Conservation (phyloP, 345 rosid genomes). For the Populus pruinosa region DNA sequence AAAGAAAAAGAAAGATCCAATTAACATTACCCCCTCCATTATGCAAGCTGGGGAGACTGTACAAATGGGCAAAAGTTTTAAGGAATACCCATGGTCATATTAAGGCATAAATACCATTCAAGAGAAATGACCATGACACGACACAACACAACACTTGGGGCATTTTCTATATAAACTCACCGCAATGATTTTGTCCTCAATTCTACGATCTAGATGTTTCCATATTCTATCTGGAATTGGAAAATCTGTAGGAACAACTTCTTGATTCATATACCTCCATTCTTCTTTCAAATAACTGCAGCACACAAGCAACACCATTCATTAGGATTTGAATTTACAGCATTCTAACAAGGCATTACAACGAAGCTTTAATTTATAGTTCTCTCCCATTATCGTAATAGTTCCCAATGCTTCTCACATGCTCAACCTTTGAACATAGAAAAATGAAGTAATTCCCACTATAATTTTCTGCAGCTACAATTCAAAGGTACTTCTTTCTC, state of each 20-base stretch:
- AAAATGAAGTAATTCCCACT: background rate
- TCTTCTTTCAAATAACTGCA: constrained; percentile 71
- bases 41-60: too few relatives aligned
- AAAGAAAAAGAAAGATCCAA: too few relatives aligned
- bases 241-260: constrained; percentile 44
- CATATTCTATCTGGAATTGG: constrained; percentile 59
- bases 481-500: background rate
- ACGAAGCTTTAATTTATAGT: background rate
- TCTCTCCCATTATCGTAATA: background rate
- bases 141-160: background rate
- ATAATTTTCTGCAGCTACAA: background rate
- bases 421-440: background rate
- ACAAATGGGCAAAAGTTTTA: too few relatives aligned
- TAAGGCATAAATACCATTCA: background rate
- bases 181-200: constrained; percentile 44
- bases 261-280: constrained; percentile 65
- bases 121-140: background rate
- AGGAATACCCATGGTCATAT: too few relatives aligned
- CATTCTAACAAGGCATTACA: constrained; percentile 9
- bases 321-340: constrained; percentile 12
- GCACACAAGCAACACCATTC: background rate
- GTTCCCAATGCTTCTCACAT: background rate
- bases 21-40: too few relatives aligned
- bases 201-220: constrained; percentile 55
- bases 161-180: constrained; percentile 4